phyloP scores from a whole-genome alignment of 495 filamentous ascomycete species.

The Neurospora tetrasperma region DNA sequence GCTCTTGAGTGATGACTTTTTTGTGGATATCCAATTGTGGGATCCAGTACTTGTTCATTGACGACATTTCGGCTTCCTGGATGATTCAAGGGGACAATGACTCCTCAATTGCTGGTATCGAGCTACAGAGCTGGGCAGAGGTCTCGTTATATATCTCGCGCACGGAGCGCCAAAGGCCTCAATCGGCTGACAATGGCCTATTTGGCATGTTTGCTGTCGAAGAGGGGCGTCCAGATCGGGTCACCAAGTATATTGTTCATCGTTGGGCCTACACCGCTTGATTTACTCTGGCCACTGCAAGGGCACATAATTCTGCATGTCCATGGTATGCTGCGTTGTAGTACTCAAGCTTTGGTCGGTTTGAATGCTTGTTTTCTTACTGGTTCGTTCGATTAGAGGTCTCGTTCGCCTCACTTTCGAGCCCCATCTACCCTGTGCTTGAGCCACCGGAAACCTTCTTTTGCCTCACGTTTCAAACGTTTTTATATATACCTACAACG shows the following conservation, averaged over 20 bases:
- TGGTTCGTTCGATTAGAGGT: constrained; percentile 7
- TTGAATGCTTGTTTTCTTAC: constrained; percentile 5
- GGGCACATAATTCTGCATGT: constrained; percentile 8
- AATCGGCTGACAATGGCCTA: constrained; percentile 8
- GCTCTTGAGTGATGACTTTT: constrained; percentile 45
- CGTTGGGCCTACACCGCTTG: constrained; percentile 15
- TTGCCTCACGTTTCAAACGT: not conserved
- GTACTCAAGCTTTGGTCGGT: constrained; percentile 6
- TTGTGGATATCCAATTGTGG: constrained; percentile 47
- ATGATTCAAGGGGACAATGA: not conserved
- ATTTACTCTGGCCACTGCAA: constrained; percentile 14
- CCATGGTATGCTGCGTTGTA: constrained; percentile 6
- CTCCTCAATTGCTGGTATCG: not conserved
- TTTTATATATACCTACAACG: no score
- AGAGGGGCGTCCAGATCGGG: constrained; percentile 9
- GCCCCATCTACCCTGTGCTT: constrained; percentile 6
- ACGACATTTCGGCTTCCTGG: constrained; percentile 21
- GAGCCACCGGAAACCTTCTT: constrained; percentile 5
- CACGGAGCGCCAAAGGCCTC: not conserved
- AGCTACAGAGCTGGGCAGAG: not conserved
- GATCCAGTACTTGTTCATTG: constrained; percentile 48
- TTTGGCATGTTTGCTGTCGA: constrained; percentile 11
- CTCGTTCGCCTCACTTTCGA: constrained; percentile 24
- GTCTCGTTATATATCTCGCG: constrained; percentile 12
- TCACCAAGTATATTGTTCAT: constrained; percentile 11